Base-by-base conservation (phyloP, 441 rosid species). In the Bruguiera hainesii region DNA sequence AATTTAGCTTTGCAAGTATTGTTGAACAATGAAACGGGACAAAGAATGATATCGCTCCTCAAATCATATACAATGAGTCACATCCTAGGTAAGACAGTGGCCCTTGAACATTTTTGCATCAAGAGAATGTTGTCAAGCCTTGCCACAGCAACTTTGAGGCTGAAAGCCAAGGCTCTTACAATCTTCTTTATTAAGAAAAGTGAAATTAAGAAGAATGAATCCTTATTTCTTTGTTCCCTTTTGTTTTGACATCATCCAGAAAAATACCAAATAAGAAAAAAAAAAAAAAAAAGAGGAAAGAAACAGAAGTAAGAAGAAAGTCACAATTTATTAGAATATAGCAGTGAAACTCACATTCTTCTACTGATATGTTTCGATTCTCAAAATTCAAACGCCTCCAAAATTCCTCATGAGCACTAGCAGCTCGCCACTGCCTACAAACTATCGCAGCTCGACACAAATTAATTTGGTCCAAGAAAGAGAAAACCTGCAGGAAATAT, bases 351-450 rank as follows among this genome's bases (percentile, higher is more conserved):
- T 89, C 82, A 96, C 99, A 92, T 81, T 89, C 96, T 66, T 90
- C 93, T 23, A 83, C 63, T 25, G 96, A 87, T 74, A 96, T 85
- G 66, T 85, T 89, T 64, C 80, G 84, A 68, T 89, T 83, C 78
- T 90, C 86, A 76, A 96, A 93, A 81, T 90, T 85, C 80, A 93
- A 79, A 78, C 83, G 80, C 80, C 82, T 96, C 98, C 99, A 96
- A 67, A 90, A 93, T 74, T 92, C 97, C 76, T 96, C 99, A 84
- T 96, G 99, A 57, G 94, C 80, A 78, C 96, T 93, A 70, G 97
- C 97, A 71, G 78, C 77, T 83, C 91, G 91, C 99, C 99, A 96
- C 83, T 90, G 98, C 73, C 84, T 83, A 80, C 99, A 93, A 42
- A 96, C 97, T 81, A 85, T 83, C 50, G 94, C 96, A 66, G 97